Percentiles rank a stretch among this genome's conserved stretches.
Evolutionary conservation across 1,139 yeast species (phyloP).

Genomic region (Hemisphaericaspora subhashii): DNA sequence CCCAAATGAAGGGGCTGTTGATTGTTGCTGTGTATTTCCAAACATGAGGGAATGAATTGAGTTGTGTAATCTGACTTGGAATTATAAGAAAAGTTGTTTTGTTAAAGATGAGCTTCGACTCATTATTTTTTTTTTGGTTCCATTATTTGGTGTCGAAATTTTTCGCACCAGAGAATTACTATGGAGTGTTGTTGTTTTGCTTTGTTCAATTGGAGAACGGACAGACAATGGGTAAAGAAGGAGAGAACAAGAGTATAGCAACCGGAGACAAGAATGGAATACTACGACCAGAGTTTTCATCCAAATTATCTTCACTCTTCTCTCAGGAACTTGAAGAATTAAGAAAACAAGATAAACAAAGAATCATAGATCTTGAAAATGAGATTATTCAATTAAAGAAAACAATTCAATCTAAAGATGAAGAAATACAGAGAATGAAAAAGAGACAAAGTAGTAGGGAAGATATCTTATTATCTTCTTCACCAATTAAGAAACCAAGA

Average conservation of each 20-base stretch:
- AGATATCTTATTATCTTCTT: conserved; percentile 5
- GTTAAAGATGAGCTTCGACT: too few relatives aligned
- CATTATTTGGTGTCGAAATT: too few relatives aligned
- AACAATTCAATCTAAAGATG: conserved; percentile 4
- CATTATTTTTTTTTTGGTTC: too few relatives aligned
- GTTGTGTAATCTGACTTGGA: too few relatives aligned
- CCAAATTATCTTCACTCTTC: conserved; percentile 1
- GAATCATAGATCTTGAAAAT: conserved; percentile 5
- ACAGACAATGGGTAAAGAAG: not conserved
- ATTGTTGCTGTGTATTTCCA: conserved; percentile 16
- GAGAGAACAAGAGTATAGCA: too few relatives aligned
- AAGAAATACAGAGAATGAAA: conserved; percentile 5
- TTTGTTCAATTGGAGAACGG: too few relatives aligned
- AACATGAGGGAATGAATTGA: conserved; percentile 15
- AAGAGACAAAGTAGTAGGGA: not conserved
- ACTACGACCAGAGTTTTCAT: conserved; percentile 8
- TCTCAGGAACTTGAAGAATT: conserved; percentile 9
- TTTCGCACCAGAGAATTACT: too few relatives aligned
- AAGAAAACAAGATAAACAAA: conserved; percentile 8
- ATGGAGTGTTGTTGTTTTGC: too few relatives aligned
- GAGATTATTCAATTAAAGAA: conserved; percentile 6
- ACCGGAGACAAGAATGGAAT: not conserved
- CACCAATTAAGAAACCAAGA: conserved; percentile 10
- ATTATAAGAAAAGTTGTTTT: too few relatives aligned
- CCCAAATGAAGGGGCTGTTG: conserved; percentile 17